Evolutionary conservation across 768 basidiomycete genomes (phyloP).

Genomic region (Boletus coccyginus): DNA sequence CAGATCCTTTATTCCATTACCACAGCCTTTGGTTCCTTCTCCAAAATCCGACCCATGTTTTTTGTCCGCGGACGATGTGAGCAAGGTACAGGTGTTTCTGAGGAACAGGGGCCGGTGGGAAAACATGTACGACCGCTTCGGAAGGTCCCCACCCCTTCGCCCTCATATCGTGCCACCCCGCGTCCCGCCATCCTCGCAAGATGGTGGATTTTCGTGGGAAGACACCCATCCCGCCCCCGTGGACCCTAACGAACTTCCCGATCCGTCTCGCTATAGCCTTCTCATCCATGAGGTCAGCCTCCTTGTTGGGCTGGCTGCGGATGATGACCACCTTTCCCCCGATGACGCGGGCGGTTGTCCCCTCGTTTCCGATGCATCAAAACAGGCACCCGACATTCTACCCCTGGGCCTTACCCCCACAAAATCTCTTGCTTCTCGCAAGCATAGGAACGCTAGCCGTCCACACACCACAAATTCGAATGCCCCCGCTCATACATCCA

Average conservation of each 20-base stretch:
- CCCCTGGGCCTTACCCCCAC: slow-evolving; percentile 19
- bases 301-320: slow-evolving; percentile 29
- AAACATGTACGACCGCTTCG: slow-evolving; percentile 4
- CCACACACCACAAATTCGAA: background rate
- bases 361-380: background rate
- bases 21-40: background rate
- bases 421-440: slow-evolving; percentile 17
- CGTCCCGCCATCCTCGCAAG: background rate
- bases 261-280: slow-evolving; percentile 24
- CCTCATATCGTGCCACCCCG: background rate
- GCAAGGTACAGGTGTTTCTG: slow-evolving; percentile 14
- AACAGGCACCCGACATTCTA: slow-evolving; percentile 10
- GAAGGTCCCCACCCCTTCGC: slow-evolving; percentile 7
- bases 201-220: slow-evolving; percentile 17
- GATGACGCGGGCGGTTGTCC: background rate
- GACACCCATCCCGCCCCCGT: slow-evolving; percentile 1
- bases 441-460: background rate
- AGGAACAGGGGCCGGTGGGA: slow-evolving; percentile 13
- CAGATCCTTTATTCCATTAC: background rate
- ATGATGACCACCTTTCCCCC: slow-evolving; percentile 10
- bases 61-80: slow-evolving; percentile 13
- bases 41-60: background rate
- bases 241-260: background rate
- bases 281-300: slow-evolving; percentile 32
- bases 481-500: background rate